These are phyloP conservation scores for Pelargonium myrrhifolium DNA, from an alignment of 441 rosid genomes.

Conservation along the genomic window DNA sequence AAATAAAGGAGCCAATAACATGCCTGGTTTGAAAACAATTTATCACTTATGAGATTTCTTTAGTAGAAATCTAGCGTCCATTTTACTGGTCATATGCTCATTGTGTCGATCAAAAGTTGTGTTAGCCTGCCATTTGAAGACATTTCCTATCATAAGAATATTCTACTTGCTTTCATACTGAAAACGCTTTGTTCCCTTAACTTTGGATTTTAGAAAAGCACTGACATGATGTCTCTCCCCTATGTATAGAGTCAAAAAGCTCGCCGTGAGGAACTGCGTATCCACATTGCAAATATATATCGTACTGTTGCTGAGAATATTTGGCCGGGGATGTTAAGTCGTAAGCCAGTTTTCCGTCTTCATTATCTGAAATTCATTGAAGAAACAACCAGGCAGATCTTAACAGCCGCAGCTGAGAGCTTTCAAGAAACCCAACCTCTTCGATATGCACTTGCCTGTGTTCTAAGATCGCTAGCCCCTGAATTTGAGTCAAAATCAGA, in stretches of 20 bases:
- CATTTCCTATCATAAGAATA: neutral
- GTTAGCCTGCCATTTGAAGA: neutral
- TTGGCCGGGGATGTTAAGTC: constrained; percentile 94
- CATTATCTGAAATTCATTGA: constrained; percentile 94
- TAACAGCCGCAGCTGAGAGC: constrained; percentile 57
- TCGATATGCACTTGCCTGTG: constrained; percentile 90
- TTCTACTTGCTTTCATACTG: neutral
- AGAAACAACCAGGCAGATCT: constrained; percentile 68
- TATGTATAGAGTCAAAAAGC: constrained; percentile 70
- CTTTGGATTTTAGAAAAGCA: constrained; percentile 7
- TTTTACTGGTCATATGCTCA: constrained; percentile 7
- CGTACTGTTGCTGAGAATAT: constrained; percentile 82
- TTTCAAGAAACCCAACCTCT: constrained; percentile 93
- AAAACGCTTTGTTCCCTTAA: constrained; percentile 8
- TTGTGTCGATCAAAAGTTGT: neutral
- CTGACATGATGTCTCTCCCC: constrained; percentile 20
- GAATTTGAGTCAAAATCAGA: constrained; percentile 92
- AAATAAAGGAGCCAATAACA: neutral
- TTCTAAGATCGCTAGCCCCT: constrained; percentile 86
- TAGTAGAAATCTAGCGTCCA: neutral
- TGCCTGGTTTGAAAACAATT: constrained; percentile 4
- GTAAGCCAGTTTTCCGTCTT: constrained; percentile 79
- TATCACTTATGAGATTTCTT: neutral
- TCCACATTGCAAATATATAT: constrained; percentile 79
- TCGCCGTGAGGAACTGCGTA: constrained; percentile 94